Evolutionary conservation across 2,329 filamentous ascomycete species (phyloP).

Genomic region (Diplodia corticola): DNA sequence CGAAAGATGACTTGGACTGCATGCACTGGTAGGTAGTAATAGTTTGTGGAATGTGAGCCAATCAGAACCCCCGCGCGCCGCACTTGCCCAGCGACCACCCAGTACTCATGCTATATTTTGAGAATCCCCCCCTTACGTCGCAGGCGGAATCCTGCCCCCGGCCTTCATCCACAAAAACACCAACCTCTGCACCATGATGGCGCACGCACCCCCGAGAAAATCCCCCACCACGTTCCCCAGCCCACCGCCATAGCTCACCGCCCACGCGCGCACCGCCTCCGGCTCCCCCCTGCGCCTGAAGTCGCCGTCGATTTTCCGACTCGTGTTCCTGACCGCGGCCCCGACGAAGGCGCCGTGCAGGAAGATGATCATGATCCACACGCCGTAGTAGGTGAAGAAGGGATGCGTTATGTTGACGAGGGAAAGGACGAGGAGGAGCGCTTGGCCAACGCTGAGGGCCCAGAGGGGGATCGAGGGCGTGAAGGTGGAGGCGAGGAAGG

Average conservation of each 20-base stretch:
- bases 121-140: too few relatives aligned
- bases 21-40: too few relatives aligned
- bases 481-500: not conserved
- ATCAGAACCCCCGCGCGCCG: too few relatives aligned
- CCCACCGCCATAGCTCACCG: not conserved
- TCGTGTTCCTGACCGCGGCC: not conserved
- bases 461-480: not conserved
- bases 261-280: not conserved
- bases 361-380: slow-evolving; percentile 6
- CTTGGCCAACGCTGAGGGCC: not conserved
- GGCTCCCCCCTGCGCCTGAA: not conserved
- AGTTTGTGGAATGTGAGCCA: too few relatives aligned
- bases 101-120: too few relatives aligned
- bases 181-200: slow-evolving; percentile 10
- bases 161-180: not conserved
- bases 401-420: not conserved
- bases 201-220: not conserved
- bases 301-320: not conserved
- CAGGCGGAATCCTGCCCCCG: too few relatives aligned
- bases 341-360: not conserved
- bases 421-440: too few relatives aligned
- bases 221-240: not conserved
- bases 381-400: slow-evolving; percentile 7
- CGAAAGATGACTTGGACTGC: too few relatives aligned
- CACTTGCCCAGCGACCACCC: too few relatives aligned